Conservation (phyloP, 169 alveolate genomes). For the Theileria annulata region DNA sequence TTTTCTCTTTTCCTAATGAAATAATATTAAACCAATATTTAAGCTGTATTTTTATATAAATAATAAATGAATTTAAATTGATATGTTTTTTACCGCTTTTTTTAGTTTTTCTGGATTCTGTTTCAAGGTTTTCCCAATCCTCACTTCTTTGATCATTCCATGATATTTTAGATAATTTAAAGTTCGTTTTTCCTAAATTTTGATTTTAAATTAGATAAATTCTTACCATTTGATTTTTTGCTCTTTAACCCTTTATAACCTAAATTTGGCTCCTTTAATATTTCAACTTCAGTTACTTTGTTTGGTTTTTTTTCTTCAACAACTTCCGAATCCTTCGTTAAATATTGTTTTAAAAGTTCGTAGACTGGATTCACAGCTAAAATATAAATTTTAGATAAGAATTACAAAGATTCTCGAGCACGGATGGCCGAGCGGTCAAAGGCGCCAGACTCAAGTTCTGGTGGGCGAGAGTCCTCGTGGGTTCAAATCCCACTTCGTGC, state of each 20-base stretch:
- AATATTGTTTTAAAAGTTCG: not conserved
- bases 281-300: not conserved
- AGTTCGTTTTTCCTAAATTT: not conserved
- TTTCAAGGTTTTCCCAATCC: not conserved
- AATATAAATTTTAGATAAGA: slow-evolving; percentile 1
- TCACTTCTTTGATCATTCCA: not conserved
- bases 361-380: slow-evolving; percentile 19
- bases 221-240: not conserved
- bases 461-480: slow-evolving; percentile 92
- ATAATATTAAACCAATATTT: not conserved
- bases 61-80: not conserved
- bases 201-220: not conserved
- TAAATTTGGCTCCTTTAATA: not conserved
- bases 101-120: not conserved
- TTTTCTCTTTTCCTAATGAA: not conserved
- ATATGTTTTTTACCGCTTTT: not conserved
- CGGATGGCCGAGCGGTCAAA: slow-evolving; percentile 91
- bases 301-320: not conserved
- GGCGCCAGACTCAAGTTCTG: slow-evolving; percentile 91
- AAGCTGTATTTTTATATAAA: not conserved
- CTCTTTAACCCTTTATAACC: not conserved
- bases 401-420: slow-evolving; percentile 59
- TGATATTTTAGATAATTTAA: not conserved
- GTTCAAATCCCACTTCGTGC: slow-evolving; percentile 92
- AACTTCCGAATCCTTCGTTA: not conserved